Percentiles rank a stretch among this genome's conserved stretches.
phyloP scores from a whole-genome alignment of 108 stramenopile species.

The Epithemia pelagica region DNA sequence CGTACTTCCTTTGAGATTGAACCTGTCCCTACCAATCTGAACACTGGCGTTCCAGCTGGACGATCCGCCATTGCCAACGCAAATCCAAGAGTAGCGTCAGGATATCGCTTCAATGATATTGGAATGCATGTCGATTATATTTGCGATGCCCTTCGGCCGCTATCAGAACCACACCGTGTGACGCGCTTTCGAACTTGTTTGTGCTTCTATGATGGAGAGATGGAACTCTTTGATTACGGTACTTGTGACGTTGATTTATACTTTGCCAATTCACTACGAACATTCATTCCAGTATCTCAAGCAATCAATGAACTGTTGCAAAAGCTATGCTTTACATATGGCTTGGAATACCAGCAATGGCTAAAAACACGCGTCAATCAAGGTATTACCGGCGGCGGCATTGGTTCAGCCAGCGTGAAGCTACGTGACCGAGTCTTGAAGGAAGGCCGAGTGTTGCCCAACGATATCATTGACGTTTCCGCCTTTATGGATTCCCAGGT shows the following conservation, averaged over 20 bases:
- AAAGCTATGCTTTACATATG: slow-evolving; percentile 59
- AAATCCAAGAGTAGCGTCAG: slow-evolving; percentile 55
- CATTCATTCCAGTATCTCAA: slow-evolving; percentile 62
- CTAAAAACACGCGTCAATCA: slow-evolving; percentile 43
- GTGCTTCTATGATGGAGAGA: slow-evolving; percentile 84
- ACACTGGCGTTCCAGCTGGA: slow-evolving; percentile 13
- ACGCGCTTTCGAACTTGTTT: slow-evolving; percentile 67
- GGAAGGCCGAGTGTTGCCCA: slow-evolving; percentile 78
- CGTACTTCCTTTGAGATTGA: slow-evolving; percentile 81
- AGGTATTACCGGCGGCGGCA: slow-evolving; percentile 31
- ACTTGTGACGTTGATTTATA: slow-evolving; percentile 61
- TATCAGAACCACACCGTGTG: slow-evolving; percentile 72
- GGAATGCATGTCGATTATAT: slow-evolving; percentile 74
- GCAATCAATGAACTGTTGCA: slow-evolving; percentile 69
- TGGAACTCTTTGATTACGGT: slow-evolving; percentile 78
- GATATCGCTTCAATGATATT: slow-evolving; percentile 77
- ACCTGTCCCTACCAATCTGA: slow-evolving; percentile 40
- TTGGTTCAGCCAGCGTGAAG: slow-evolving; percentile 44
- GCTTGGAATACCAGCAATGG: slow-evolving; percentile 74
- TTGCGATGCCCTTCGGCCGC: slow-evolving; percentile 53
- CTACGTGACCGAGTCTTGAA: slow-evolving; percentile 79
- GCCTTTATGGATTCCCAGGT: slow-evolving; percentile 81
- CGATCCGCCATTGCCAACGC: slow-evolving; percentile 16
- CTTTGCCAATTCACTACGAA: slow-evolving; percentile 56
- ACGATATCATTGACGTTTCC: slow-evolving; percentile 84